Evolutionary conservation across 148 eudicot species (phyloP), one percentile per base, ranked within the genome.

Genomic region (Nepenthes mirabilis): DNA sequence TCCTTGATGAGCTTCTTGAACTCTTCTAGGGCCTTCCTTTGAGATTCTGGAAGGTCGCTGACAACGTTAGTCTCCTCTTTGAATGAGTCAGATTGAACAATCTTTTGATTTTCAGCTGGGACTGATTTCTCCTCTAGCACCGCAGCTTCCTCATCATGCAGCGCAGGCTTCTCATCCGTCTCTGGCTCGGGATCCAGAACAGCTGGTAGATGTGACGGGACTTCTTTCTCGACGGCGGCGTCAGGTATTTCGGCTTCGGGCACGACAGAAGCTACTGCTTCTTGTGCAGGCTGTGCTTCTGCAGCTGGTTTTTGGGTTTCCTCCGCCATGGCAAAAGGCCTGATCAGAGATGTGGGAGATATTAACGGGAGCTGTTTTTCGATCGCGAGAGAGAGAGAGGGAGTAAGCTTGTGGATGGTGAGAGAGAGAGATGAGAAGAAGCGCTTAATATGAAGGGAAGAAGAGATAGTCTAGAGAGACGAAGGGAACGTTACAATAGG

Each of bases 21-120:
- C 7, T 80, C 83, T 11, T 79, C 70, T 6, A 88, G 68, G 10
- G 88, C 80, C 34, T 47, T 75, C 50, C 52, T 74, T 62, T 88
- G 77, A 9, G 52, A 9, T 57, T 62, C 80, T 4, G 83, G 58
- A n/a, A 78, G 84, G 58, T 71, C 74, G 48, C 66, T 43, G 1
- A 68, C 61, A 43, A 61, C 63, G 37, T 68, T 75, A 52, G 73
- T 75, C 36, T 80, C 82, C 53, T 79, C 79, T 43, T 72, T 81
- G 54, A 78, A 78, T 5, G 82, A 86, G 34, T 14, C 35, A 0
- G 81, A 50, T 3, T 11, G 11, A 8, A 9, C 36, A n/a, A 55
- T 55, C 36, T 34, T 55, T 10, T 60, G n/a, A 53, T 11, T 54
- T 37, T 12, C 57, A 49, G 3, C 56, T 68, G 4, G 23, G 11